phyloP scores from a whole-genome alignment of 1,139 yeast species.

The Taphrina pruni region DNA sequence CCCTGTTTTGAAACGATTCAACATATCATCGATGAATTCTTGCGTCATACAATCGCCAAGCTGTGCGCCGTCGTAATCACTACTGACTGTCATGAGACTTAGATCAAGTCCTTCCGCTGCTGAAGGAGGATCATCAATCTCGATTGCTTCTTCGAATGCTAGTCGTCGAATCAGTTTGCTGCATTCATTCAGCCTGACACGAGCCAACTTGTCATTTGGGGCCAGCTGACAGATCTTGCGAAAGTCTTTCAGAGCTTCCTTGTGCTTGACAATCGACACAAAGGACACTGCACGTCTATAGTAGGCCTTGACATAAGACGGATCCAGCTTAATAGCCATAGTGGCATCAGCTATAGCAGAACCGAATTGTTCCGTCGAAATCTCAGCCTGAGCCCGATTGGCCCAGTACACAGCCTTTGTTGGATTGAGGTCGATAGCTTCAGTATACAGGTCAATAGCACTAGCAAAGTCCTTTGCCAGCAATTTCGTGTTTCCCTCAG shows the following conservation, averaged over 20 bases:
- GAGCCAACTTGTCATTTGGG: slow-evolving; percentile 75
- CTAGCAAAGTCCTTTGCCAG: slow-evolving; percentile 66
- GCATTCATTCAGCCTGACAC: slow-evolving; percentile 68
- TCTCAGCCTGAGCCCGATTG: slow-evolving; percentile 88
- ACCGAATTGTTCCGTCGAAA: slow-evolving; percentile 85
- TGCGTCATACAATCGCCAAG: slow-evolving; percentile 56
- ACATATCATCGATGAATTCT: slow-evolving; percentile 68
- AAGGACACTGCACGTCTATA: slow-evolving; percentile 82
- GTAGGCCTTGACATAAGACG: slow-evolving; percentile 68
- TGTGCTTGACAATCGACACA: slow-evolving; percentile 76
- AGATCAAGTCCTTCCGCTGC: slow-evolving; percentile 46
- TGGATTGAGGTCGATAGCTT: slow-evolving; percentile 74
- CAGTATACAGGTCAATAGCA: slow-evolving; percentile 73
- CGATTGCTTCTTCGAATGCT: slow-evolving; percentile 87
- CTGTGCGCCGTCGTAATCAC: slow-evolving; percentile 68
- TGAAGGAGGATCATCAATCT: slow-evolving; percentile 63
- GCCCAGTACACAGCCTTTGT: slow-evolving; percentile 77
- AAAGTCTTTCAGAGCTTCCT: slow-evolving; percentile 75
- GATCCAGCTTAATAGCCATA: slow-evolving; percentile 70
- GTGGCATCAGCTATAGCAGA: slow-evolving; percentile 79
- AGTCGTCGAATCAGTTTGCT: slow-evolving; percentile 70
- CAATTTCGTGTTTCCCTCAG: slow-evolving; percentile 74
- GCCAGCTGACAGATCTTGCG: slow-evolving; percentile 65
- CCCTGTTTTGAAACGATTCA: slow-evolving; percentile 72
- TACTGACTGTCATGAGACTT: slow-evolving; percentile 56